Base-by-base conservation (phyloP, 768 basidiomycete genomes). In the Leccinum broughii region DNA sequence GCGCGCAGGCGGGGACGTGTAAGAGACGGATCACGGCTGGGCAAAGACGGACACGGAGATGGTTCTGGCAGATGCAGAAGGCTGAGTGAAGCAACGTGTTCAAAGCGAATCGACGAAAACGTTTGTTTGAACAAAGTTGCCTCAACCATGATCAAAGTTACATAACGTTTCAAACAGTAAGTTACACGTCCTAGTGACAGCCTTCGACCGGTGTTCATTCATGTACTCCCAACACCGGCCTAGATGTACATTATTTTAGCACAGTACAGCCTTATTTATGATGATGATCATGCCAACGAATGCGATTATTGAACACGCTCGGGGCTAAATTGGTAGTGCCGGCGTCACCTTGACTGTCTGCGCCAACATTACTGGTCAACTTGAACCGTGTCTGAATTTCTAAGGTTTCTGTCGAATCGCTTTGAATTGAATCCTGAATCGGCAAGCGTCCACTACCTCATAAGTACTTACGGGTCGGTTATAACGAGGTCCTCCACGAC, bases 31-130 rank as follows among this genome's bases (percentile, higher is more conserved):
- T 26, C 26, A 26, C 26, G 26, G 26, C 26, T 26, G 26, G 26
- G 26, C 26, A 26, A 26, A 26, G 26, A 26, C 26, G 26, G 26
- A 26, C 26, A 26, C 26, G 26, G 26, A 26, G 26, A 26, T 26
- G 76, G 77, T 11, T 71, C 72, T 5, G 52, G 54, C 17, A 11
- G 39, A 17, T 41, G 39, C 15, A 41, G 39, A 39, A 39, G 32
- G 37, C 37, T 7, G 26, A 28, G 26, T 28, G 6, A 41, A 41
- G 39, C 39, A 41, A 41, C 39, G 39, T 41, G 39, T 41, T 41
- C 39, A 41, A 41, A 41, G 17, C 39, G 17, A 41, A 41, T 41
- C 17, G 28, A 6, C 28, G 37, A 15, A 37, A 37, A 37, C 6
- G 17, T 41, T 32, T 41, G 17, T n/a, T n/a, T n/a, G 17, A 41